Evolutionary conservation across 441 rosid genomes (phyloP).

Genomic region (Adansonia gregorii): DNA sequence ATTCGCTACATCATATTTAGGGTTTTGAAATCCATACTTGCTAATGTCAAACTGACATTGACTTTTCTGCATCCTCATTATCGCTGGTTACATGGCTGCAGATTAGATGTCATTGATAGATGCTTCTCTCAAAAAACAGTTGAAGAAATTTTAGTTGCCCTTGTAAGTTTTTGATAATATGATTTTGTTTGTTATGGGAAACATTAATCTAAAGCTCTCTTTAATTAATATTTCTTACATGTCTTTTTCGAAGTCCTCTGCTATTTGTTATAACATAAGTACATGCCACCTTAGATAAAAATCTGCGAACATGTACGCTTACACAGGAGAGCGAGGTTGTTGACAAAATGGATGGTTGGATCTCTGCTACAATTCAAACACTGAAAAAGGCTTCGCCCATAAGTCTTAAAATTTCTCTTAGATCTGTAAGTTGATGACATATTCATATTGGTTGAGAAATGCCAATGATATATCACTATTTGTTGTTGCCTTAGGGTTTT

Average conservation of each 20-base stretch:
- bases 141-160: conserved; percentile 79
- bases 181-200: conserved; percentile 2
- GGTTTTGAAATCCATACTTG: neutral
- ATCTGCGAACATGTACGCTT: conserved; percentile 19
- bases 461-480: neutral
- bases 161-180: conserved; percentile 52
- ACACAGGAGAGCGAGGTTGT: conserved; percentile 67
- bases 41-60: neutral
- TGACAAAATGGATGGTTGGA: conserved; percentile 59
- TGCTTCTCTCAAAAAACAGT: conserved; percentile 81
- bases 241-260: neutral
- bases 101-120: conserved; percentile 75
- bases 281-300: conserved; percentile 11
- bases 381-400: conserved; percentile 86
- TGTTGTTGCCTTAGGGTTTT: neutral
- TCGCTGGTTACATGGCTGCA: conserved; percentile 36
- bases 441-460: neutral
- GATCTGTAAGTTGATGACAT: conserved; percentile 58
- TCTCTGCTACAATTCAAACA: conserved; percentile 50
- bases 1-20: neutral
- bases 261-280: conserved; percentile 12
- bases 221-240: conserved; percentile 16
- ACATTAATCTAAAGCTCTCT: neutral
- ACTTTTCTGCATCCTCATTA: conserved; percentile 21
- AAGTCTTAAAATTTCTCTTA: conserved; percentile 87